Evolutionary conservation across 805 yeast genomes (phyloP), one percentile per base, ranked within the genome.

Genomic region (Metschnikowia aberdeeniae): DNA sequence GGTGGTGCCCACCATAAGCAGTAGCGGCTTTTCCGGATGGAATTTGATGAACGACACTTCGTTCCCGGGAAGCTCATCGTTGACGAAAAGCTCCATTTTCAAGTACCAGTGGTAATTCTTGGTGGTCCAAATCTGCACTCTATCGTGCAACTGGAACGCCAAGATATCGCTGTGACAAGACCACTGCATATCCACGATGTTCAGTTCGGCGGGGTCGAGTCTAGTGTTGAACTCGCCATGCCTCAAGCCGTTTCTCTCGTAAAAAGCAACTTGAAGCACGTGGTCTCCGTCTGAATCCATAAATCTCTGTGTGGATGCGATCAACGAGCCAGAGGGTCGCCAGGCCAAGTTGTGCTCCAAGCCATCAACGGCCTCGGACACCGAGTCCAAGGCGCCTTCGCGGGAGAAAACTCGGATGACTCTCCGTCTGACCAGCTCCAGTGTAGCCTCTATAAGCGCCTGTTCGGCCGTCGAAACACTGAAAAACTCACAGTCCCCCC

Each of bases 91-190:
- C 57, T 86, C 95, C 63, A 86, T 95, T 59, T 93, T 93, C 55
- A 90, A 73, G 64, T 86, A 89, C 99, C 99, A 93, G 60, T 90
- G 95, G 64, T 90, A 93, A 64, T 93, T 93, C 60, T 87, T 89
- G 3, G 86, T 74, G 1, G 95, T 82, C 97, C 97, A 93, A 20
- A 93, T 64, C 60, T 86, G 95, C n/a, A 93, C 75, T 12, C 78
- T 68, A 54, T 81, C 75, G 1, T 64, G 50, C 26, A 86, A 70
- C 34, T 78, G 82, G 10, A 93, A 67, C 2, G 96, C 87, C 44
- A 93, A 69, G 1, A 86, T 73, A 53, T 89, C 95, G 43, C 90
- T 82, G 54, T 83, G 82, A 32, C 81, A 72, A 43, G 92, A 88
- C 98, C 98, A 93, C 34, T 77, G 74, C 14, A 93, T 46, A 35